Evolutionary conservation across 306 rosid species (phyloP), one percentile per base, ranked within the genome.

Genomic region (Bauhinia variegata): DNA sequence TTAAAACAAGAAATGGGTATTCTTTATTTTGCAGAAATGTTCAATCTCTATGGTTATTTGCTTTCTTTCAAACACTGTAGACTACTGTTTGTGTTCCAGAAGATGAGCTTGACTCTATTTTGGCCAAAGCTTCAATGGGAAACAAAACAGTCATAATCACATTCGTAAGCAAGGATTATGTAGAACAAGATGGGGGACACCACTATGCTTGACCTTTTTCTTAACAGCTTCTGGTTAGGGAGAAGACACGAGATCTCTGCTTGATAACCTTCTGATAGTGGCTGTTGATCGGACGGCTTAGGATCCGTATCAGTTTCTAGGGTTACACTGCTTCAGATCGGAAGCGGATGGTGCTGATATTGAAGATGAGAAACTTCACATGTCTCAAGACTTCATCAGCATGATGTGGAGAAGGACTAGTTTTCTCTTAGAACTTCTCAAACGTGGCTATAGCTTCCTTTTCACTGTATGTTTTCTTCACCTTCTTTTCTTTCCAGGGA

Each of bases 371-470:
- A 88, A 86, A 66, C 5, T 83, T 0, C 88, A 54, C 80, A 88
- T 88, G 97, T 88, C 97, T 7, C 41, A 34, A 3, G 96, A 85
- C 7, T 91, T 88, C 65, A 75, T 88, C 55, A 80, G 78, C 31
- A 91, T 91, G 96, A 91, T 88, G 96, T 91, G 97, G 97, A 78
- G 23, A 59, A 78, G 95, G 13, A 91, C 96, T 38, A 15, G 11
- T 42, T 78, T 91, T 31, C 70, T 84, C 32, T 60, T 86, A 49
- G 68, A 88, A 4, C 85, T 91, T 41, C 97, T 91, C 71, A 78
- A 81, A 79, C 93, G 91, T 1, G 96, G 93, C 11, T 88, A 88
- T 64, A 86, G 15, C 74, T 81, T 91, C 75, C 9, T 86, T 3
- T 88, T 91, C 73, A 88, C 96, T 73, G 96, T 87, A 80, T 8